phyloP scores from a whole-genome alignment of 2,329 filamentous ascomycete species.

The Aspergillus felis region DNA sequence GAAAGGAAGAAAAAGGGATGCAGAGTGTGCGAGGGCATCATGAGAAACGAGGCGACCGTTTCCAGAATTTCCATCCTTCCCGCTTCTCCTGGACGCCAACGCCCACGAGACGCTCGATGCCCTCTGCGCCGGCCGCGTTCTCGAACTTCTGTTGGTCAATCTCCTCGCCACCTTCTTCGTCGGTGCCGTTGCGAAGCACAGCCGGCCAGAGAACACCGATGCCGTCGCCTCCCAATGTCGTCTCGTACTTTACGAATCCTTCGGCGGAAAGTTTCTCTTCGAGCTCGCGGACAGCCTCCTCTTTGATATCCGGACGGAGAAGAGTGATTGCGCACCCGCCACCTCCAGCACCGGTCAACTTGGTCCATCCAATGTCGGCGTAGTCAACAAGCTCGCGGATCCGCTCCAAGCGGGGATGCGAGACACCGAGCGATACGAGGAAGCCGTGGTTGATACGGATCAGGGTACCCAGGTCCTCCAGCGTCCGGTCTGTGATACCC shows the following conservation, averaged over 20 bases:
- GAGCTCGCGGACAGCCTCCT: conserved; percentile 57
- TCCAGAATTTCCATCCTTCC: conserved; percentile 87
- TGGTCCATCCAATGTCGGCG: conserved; percentile 90
- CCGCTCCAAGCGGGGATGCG: conserved; percentile 86
- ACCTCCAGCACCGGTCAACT: conserved; percentile 91
- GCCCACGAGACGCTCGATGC: conserved; percentile 82
- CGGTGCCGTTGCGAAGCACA: conserved; percentile 77
- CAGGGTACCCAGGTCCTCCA: conserved; percentile 77
- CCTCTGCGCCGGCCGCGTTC: conserved; percentile 75
- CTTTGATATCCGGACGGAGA: conserved; percentile 62
- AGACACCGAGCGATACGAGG: conserved; percentile 85
- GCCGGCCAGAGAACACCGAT: conserved; percentile 94
- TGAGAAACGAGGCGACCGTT: conserved; percentile 29
- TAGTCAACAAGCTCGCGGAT: conserved; percentile 89
- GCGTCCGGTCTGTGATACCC: conserved; percentile 56
- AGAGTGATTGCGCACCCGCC: conserved; percentile 95
- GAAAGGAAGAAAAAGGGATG: neutral
- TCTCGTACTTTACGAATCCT: conserved; percentile 80
- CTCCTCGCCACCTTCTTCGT: conserved; percentile 80
- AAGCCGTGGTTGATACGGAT: conserved; percentile 94
- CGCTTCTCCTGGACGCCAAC: conserved; percentile 66
- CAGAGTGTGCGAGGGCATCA: neutral
- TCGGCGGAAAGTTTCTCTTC: conserved; percentile 63
- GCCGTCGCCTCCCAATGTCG: conserved; percentile 86
- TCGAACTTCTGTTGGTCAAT: conserved; percentile 89